Evolutionary conservation across 331 rosid species (phyloP).

Genomic region (Quercus lobata): DNA sequence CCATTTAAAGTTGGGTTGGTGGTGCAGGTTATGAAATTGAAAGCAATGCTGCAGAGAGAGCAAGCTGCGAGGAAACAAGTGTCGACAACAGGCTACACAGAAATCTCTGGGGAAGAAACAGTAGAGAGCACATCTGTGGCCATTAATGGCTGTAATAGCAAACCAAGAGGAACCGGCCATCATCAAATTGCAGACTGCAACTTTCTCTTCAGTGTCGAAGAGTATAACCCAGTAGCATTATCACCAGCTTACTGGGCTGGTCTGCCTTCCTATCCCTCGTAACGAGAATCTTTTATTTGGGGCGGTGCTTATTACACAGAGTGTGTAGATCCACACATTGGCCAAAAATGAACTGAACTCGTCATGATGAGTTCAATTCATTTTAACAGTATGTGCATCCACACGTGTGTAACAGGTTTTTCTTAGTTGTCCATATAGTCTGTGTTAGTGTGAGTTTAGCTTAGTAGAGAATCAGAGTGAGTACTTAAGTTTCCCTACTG

Average conservation of each 20-base stretch:
- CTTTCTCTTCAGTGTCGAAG: constrained; percentile 30
- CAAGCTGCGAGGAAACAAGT: constrained; percentile 49
- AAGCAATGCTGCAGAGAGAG: constrained; percentile 51
- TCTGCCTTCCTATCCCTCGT: constrained; percentile 40
- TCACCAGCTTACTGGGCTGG: constrained; percentile 38
- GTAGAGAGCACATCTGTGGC: constrained; percentile 70
- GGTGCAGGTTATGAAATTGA: constrained; percentile 65
- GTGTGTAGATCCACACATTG: no score
- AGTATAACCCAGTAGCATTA: constrained; percentile 31
- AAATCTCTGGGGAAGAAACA: constrained; percentile 77
- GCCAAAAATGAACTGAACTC: no score
- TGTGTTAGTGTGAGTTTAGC: background rate
- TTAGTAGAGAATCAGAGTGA: background rate
- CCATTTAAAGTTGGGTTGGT: background rate
- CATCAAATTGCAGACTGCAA: constrained; percentile 22
- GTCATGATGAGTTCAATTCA: no score
- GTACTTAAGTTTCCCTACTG: no score
- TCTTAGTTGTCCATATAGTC: background rate
- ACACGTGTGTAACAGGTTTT: background rate
- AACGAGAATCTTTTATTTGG: background rate
- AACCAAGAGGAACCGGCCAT: constrained; percentile 10
- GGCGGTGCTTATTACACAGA: no score
- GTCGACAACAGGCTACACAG: constrained; percentile 53
- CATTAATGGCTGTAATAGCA: constrained; percentile 32
- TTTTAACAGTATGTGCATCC: no score